Conservation (phyloP, 495 filamentous ascomycete species). For the Achaetomiella virescens region DNA sequence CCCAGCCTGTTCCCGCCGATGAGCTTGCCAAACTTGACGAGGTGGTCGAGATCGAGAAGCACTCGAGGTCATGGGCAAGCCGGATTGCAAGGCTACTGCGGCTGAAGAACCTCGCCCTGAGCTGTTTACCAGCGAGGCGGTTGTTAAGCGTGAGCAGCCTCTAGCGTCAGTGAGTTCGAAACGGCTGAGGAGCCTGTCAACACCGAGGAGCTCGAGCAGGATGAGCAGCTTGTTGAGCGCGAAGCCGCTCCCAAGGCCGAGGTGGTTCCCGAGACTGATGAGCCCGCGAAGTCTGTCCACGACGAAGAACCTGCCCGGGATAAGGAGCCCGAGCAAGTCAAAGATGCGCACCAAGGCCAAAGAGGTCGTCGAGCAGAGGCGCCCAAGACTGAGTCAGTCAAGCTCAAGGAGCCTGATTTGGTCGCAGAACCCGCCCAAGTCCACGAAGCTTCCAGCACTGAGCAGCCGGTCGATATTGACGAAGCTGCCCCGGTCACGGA, state of each 20-base stretch:
- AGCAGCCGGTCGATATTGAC: not conserved
- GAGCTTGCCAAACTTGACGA: constrained; percentile 11
- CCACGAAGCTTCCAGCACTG: not conserved
- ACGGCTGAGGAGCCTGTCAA: not conserved
- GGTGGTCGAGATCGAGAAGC: not conserved
- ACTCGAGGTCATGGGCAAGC: no score
- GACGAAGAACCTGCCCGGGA: not conserved
- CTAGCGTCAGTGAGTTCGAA: no score
- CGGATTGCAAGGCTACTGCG: not conserved
- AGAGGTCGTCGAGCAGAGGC: no score
- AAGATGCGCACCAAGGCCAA: no score
- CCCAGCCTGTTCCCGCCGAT: constrained; percentile 2
- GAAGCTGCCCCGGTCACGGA: not conserved
- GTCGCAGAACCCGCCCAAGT: no score
- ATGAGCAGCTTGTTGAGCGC: constrained; percentile 9
- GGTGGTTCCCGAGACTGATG: not conserved
- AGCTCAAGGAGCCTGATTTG: not conserved
- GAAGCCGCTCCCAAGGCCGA: not conserved
- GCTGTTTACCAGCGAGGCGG: not conserved
- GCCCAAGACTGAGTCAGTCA: no score
- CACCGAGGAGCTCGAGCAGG: not conserved
- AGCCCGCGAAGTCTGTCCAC: constrained; percentile 1
- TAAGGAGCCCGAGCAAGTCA: not conserved
- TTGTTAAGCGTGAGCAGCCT: not conserved
- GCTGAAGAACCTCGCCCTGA: not conserved